Conservation (phyloP, 2,329 filamentous ascomycete species). For the Fusarium mexicanum region DNA sequence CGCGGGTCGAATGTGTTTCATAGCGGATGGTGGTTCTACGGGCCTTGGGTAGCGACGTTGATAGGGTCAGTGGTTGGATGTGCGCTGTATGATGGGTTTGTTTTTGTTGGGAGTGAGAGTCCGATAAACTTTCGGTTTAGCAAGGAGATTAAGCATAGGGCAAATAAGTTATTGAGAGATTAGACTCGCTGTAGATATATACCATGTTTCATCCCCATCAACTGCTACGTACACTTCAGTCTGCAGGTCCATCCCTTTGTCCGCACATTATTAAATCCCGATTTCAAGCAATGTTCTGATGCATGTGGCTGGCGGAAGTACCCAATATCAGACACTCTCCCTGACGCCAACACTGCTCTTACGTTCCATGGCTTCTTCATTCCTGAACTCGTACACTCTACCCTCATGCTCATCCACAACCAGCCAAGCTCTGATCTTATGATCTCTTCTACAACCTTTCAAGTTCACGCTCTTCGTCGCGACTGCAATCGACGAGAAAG, state of each 20-base stretch:
- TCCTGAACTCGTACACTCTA: neutral
- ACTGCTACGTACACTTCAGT: too few relatives aligned
- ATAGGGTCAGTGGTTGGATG: constrained; percentile 14
- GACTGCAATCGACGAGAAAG: constrained; percentile 16
- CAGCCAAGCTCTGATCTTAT: neutral
- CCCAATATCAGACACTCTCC: neutral
- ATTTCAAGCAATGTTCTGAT: too few relatives aligned
- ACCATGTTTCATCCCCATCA: neutral
- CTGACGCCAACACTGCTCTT: neutral
- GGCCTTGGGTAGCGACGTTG: constrained; percentile 24
- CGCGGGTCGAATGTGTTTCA: constrained; percentile 41
- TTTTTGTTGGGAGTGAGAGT: constrained; percentile 29
- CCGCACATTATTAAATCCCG: neutral
- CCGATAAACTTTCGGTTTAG: constrained; percentile 15
- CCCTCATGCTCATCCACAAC: neutral
- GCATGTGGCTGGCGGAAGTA: too few relatives aligned
- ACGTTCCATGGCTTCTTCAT: neutral
- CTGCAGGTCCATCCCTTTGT: too few relatives aligned
- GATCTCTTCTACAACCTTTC: fast-evolving
- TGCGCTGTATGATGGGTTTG: constrained; percentile 23
- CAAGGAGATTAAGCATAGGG: neutral
- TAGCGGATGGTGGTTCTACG: constrained; percentile 43
- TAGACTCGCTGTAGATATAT: neutral
- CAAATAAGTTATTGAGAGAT: neutral
- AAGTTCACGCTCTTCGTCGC: neutral